Conservation (phyloP, 2,329 filamentous ascomycete genomes). For the Exophiala spinifera region DNA sequence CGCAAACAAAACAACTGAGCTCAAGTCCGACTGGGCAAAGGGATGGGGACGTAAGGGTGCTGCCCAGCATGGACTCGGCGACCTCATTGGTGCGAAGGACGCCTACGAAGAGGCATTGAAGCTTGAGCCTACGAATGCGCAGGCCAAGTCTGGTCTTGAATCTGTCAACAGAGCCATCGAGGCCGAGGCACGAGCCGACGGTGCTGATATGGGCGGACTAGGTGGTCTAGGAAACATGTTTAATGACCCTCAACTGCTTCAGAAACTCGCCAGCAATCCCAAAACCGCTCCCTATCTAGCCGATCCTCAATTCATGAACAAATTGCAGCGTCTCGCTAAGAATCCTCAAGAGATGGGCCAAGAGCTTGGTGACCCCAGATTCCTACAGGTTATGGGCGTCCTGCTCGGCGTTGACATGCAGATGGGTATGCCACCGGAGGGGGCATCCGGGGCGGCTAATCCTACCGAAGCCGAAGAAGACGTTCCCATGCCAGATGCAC, state of each 20-base stretch:
- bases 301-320: slow-evolving; percentile 84
- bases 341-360: slow-evolving; percentile 75
- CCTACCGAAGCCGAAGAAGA: slow-evolving; percentile 63
- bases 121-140: slow-evolving; percentile 84
- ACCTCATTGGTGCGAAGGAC: slow-evolving; percentile 79
- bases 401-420: slow-evolving; percentile 91
- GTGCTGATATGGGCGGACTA: slow-evolving; percentile 55
- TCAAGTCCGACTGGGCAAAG: slow-evolving; percentile 98
- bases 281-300: slow-evolving; percentile 81
- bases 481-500: slow-evolving; percentile 72
- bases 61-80: slow-evolving; percentile 81
- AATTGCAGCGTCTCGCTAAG: slow-evolving; percentile 74
- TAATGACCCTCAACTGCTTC: slow-evolving; percentile 82
- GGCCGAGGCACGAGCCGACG: slow-evolving; percentile 64
- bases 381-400: slow-evolving; percentile 91
- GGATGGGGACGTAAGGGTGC: slow-evolving; percentile 92
- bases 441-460: slow-evolving; percentile 40
- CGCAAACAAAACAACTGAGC: slow-evolving; percentile 85
- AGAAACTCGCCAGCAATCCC: slow-evolving; percentile 89
- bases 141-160: slow-evolving; percentile 83
- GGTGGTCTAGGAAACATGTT: slow-evolving; percentile 89
- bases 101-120: slow-evolving; percentile 95
- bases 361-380: slow-evolving; percentile 82
- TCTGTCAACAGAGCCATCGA: slow-evolving; percentile 87
- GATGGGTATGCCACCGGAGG: slow-evolving; percentile 56